Conservation (phyloP, 2,329 filamentous ascomycete genomes). For the Lasiodiplodia gonubiensis region DNA sequence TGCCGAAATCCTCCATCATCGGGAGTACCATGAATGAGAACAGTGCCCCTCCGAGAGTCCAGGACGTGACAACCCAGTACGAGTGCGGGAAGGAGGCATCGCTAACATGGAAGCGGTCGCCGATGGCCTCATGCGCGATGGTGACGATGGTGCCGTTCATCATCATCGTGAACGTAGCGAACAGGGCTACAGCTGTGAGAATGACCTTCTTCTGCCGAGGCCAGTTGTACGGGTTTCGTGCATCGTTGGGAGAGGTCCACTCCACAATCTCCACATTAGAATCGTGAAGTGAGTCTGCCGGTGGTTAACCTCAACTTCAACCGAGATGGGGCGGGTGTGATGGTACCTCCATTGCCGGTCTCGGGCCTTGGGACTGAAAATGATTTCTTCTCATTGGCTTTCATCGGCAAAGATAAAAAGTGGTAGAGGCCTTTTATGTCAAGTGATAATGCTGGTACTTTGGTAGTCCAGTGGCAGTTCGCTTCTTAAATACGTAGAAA, state of each 20-base stretch:
- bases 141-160: constrained; percentile 47
- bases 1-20: constrained; percentile 46
- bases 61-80: constrained; percentile 47
- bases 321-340: no score
- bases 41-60: constrained; percentile 45
- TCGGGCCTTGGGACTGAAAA: no score
- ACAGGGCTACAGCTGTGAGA: constrained; percentile 39
- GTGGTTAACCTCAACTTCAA: no score
- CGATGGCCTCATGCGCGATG: constrained; percentile 42
- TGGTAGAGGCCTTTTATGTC: no score
- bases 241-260: constrained; percentile 57
- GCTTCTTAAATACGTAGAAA: no score
- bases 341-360: no score
- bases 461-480: no score
- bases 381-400: no score
- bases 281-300: no score
- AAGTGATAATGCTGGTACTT: no score
- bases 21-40: constrained; percentile 46
- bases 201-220: constrained; percentile 40
- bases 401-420: no score
- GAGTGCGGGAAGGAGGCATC: constrained; percentile 47
- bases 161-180: constrained; percentile 41
- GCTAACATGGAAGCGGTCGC: constrained; percentile 40
- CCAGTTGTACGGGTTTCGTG: constrained; percentile 46
- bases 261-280: constrained; percentile 45